Percentiles rank a stretch among this genome's conserved stretches.
These are phyloP conservation scores for Lathyrus tuberosus DNA, from an alignment of 306 rosid species.

Conservation along the genomic window DNA sequence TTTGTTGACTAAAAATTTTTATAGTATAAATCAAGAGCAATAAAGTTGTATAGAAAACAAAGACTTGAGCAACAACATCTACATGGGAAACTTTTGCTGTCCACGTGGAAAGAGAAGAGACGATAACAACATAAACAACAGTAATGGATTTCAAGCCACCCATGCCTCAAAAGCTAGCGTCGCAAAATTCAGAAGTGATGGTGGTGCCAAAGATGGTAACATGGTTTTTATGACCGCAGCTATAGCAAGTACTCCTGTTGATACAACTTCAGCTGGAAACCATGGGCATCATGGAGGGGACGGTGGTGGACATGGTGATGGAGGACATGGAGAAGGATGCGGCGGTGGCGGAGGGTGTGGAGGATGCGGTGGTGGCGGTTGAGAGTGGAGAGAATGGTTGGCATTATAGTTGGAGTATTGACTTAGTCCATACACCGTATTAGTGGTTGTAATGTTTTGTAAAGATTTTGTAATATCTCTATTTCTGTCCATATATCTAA, in stretches of 20 bases:
- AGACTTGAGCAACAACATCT: neutral
- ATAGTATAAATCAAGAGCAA: neutral
- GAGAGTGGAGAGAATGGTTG: neutral
- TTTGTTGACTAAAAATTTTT: too few relatives aligned
- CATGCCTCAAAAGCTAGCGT: neutral
- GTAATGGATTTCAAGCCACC: neutral
- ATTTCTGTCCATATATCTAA: neutral
- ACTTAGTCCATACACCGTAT: neutral
- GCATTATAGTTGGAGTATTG: neutral
- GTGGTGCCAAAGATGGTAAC: conserved; percentile 12
- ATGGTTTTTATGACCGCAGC: neutral
- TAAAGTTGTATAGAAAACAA: neutral
- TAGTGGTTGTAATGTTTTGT: conserved; percentile 1
- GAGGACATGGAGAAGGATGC: neutral
- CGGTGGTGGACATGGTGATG: neutral
- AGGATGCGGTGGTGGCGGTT: neutral
- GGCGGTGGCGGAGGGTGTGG: neutral
- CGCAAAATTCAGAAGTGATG: neutral
- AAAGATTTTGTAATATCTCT: neutral
- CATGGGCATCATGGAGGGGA: conserved; percentile 3
- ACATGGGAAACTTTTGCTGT: conserved; percentile 6
- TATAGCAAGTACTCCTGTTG: too few relatives aligned
- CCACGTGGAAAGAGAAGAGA: neutral
- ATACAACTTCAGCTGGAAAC: neutral
- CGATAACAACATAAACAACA: neutral